These are phyloP conservation scores for Trichophyton equinum DNA, from an alignment of 2,329 filamentous ascomycete genomes.

Conservation along the genomic window DNA sequence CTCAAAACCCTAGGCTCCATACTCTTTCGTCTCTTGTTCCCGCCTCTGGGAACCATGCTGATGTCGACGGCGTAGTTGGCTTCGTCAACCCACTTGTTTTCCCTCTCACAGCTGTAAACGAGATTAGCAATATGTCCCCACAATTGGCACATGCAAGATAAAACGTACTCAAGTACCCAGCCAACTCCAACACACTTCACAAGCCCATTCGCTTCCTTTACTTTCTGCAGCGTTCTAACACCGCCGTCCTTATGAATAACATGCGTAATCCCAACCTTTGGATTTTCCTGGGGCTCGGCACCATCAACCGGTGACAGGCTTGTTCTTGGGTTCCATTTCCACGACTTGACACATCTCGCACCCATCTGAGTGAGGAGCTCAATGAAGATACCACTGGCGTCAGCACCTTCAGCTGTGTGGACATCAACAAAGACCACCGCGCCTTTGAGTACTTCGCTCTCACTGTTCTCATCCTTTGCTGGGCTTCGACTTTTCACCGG, in stretches of 20 bases:
- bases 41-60: constrained; percentile 53
- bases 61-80: constrained; percentile 56
- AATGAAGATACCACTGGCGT: constrained; percentile 69
- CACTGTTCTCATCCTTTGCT: constrained; percentile 12
- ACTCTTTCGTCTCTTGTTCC: constrained; percentile 60
- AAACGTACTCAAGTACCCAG: constrained; percentile 74
- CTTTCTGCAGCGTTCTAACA: constrained; percentile 63
- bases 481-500: constrained; percentile 21
- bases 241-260: constrained; percentile 83
- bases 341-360: constrained; percentile 62
- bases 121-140: constrained; percentile 7
- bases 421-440: constrained; percentile 75
- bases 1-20: constrained; percentile 64
- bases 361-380: constrained; percentile 71
- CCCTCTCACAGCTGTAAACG: constrained; percentile 53
- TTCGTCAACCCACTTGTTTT: constrained; percentile 67
- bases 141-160: background rate
- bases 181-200: constrained; percentile 78
- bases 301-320: constrained; percentile 27
- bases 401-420: constrained; percentile 65
- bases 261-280: constrained; percentile 66
- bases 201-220: constrained; percentile 56
- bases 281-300: constrained; percentile 22
- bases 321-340: constrained; percentile 57
- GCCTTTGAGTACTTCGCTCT: constrained; percentile 46